Base-by-base conservation (phyloP, 768 basidiomycete genomes). In the Lactarius trivialis region DNA sequence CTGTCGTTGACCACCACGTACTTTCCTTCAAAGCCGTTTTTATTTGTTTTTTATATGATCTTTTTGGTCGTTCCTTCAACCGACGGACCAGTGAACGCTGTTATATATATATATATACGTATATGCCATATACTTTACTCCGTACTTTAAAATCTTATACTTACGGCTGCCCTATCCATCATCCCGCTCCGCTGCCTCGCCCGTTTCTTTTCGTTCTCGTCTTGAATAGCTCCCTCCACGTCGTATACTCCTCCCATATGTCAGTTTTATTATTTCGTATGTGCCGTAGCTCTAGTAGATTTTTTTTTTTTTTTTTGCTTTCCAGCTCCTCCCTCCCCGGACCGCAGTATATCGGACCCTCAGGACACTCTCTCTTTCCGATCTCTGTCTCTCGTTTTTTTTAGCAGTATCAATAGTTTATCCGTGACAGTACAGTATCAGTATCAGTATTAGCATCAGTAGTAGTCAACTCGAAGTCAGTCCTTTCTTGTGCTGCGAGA, bases 61-160 rank as follows among this genome's bases (percentile, higher is more conserved):
- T 36, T 56, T 52, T 62, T 17, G 36, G 24, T 49, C 28, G 56
- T 51, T 49, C 34, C 39, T 49, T 34, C 14, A 7, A 52, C 54
- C 41, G 51, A 58, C 34, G 56, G 61, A 62, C 61, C 11, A 14
- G 32, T 45, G 41, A 21, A 45, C 50, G 24, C 43, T 45, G 37
- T 17, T 45, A 6, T 45, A 24, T 45, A 45, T n/a, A n/a, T n/a
- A n/a, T 21, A 43, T 57, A 39, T 56, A 39, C 48, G 21, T 56
- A 26, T 8, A 26, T 39, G 43, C 39, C 37, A 61, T 30, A 32
- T 32, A 26, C 26, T 17, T 51, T 26, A 28, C 33, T n/a, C n/a
- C 12, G 21, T 45, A 4, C 55, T 21, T 45, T 45, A 45, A 24
- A 24, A 12, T 21, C 12, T 24, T 45, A 43, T 43, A 24, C 43